Evolutionary conservation across 306 rosid genomes (phyloP).

Genomic region (Lotus japonicus): DNA sequence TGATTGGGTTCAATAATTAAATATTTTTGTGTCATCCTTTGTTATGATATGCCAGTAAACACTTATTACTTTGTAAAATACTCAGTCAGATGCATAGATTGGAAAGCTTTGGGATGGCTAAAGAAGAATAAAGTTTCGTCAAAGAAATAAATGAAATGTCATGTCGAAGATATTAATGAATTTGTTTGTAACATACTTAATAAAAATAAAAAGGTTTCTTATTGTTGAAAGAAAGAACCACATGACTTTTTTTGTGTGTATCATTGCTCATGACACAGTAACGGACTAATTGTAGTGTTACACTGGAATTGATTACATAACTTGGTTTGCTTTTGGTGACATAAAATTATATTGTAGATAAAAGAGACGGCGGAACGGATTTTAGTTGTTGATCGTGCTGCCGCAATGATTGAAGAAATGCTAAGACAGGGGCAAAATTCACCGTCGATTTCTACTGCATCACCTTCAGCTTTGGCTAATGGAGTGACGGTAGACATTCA

Average conservation of each 20-base stretch:
- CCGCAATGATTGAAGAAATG: conserved; percentile 95
- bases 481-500: conserved; percentile 49
- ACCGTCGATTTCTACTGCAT: conserved; percentile 34
- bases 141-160: conserved; percentile 6
- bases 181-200: background rate
- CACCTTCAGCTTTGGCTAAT: conserved; percentile 31
- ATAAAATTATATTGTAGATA: conserved; percentile 42
- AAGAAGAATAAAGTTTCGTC: background rate
- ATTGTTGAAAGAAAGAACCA: background rate
- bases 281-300: background rate
- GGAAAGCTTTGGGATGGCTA: conserved; percentile 14
- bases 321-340: conserved; percentile 27
- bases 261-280: background rate
- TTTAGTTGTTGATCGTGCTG: conserved; percentile 84
- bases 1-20: conserved; percentile 11
- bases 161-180: background rate
- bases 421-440: conserved; percentile 54
- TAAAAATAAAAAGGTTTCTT: background rate
- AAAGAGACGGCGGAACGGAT: conserved; percentile 84
- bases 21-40: background rate
- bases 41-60: background rate
- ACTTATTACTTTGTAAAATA: background rate
- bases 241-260: background rate
- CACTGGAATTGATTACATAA: background rate
- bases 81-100: conserved; percentile 1